Conservation (phyloP, 2,329 filamentous ascomycete genomes). For the Aureobasidium sp. region DNA sequence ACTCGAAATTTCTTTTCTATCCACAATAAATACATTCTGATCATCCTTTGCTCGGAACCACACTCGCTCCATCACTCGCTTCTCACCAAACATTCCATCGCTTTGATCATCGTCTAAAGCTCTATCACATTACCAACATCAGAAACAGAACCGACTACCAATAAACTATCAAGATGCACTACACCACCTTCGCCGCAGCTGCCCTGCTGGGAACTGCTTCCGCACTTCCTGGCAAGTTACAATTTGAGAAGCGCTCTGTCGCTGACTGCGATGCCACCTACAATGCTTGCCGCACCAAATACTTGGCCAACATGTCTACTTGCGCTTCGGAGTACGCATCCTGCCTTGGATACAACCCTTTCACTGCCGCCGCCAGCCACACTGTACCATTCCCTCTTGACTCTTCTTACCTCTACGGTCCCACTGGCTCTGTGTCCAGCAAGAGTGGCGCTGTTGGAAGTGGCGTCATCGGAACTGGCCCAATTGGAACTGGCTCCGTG, state of each 20-base stretch:
- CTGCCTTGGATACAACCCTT: slow-evolving; percentile 17
- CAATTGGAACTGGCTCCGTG: neutral
- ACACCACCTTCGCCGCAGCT: neutral
- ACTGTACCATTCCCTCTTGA: neutral
- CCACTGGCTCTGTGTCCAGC: neutral
- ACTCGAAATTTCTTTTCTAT: neutral
- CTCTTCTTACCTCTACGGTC: neutral
- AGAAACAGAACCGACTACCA: neutral
- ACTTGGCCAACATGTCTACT: slow-evolving; percentile 6
- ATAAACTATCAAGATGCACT: slow-evolving; percentile 9
- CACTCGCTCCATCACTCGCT: slow-evolving; percentile 7
- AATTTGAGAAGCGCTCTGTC: neutral
- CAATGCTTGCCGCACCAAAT: neutral
- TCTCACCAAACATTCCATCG: neutral
- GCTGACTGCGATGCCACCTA: neutral
- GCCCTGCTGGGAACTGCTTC: slow-evolving; percentile 10
- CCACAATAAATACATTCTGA: neutral
- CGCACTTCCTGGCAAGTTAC: slow-evolving; percentile 6
- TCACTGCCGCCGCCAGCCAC: neutral
- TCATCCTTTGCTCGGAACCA: neutral
- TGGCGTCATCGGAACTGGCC: neutral
- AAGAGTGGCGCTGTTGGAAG: neutral
- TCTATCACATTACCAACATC: neutral
- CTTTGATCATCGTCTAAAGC: neutral
- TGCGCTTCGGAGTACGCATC: slow-evolving; percentile 15